Conservation (phyloP, 345 rosid species). For the Garcia nutans region DNA sequence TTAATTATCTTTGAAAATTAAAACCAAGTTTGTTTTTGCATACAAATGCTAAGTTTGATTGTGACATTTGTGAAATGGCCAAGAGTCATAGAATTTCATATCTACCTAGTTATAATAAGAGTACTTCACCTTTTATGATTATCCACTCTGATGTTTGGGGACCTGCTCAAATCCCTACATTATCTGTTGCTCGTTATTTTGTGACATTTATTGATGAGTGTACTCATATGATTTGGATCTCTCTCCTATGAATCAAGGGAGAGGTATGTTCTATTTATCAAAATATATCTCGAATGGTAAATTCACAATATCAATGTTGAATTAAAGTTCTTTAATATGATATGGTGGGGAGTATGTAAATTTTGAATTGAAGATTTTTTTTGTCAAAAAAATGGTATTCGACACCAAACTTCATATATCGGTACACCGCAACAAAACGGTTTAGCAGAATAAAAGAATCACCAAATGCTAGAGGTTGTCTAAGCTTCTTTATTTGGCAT, state of each 20-base stretch:
- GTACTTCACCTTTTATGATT: too few relatives aligned
- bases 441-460: not conserved
- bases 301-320: not conserved
- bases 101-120: too few relatives aligned
- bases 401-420: not conserved
- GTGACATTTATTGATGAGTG: conserved; percentile 17
- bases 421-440: not conserved
- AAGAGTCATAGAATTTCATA: too few relatives aligned
- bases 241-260: not conserved
- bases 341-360: not conserved
- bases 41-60: too few relatives aligned
- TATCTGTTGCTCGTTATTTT: too few relatives aligned
- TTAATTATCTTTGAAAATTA: too few relatives aligned
- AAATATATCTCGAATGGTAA: not conserved
- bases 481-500: not conserved
- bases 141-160: too few relatives aligned
- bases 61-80: too few relatives aligned
- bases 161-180: too few relatives aligned
- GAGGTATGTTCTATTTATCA: not conserved
- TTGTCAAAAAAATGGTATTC: not conserved
- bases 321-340: not conserved
- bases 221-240: conserved; percentile 8
- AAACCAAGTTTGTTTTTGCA: too few relatives aligned
- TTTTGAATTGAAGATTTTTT: not conserved
- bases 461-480: not conserved